A percentile compares a stretch with the other conserved stretches of the same genome.
Evolutionary conservation across 192 early-diverging fungal genomes (phyloP).

Genomic region (Coemansia sp.): DNA sequence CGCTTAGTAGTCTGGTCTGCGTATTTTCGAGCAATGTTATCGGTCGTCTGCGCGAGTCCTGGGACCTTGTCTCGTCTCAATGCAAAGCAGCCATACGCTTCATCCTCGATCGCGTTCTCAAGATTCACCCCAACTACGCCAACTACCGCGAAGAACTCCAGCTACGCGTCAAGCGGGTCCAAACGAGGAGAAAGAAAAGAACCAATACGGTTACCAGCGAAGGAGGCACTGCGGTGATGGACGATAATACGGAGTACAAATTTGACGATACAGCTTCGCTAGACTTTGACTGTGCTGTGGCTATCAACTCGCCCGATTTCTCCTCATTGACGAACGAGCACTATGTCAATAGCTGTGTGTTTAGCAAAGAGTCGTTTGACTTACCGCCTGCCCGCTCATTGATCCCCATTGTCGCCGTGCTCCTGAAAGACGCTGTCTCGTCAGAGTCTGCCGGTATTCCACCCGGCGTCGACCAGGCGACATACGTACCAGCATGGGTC

Average conservation of each 20-base stretch:
- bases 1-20: constrained; percentile 51
- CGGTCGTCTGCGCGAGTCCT: constrained; percentile 35
- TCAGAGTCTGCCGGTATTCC: constrained; percentile 18
- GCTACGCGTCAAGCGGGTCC: constrained; percentile 31
- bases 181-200: constrained; percentile 14
- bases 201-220: constrained; percentile 4
- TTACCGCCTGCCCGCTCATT: constrained; percentile 45
- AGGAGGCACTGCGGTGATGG: background rate
- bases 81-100: constrained; percentile 46
- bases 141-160: constrained; percentile 48
- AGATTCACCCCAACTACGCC: constrained; percentile 51
- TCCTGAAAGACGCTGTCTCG: constrained; percentile 52
- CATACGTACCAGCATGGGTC: constrained; percentile 17
- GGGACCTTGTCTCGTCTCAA: constrained; percentile 36
- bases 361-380: constrained; percentile 42
- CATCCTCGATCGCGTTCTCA: constrained; percentile 46
- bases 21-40: constrained; percentile 42
- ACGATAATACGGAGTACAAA: background rate
- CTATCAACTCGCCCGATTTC: constrained; percentile 49
- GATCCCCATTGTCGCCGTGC: constrained; percentile 56
- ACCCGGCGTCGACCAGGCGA: constrained; percentile 7
- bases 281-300: constrained; percentile 53
- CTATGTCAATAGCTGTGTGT: constrained; percentile 45
- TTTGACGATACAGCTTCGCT: constrained; percentile 25
- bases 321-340: constrained; percentile 39